Base-by-base conservation (phyloP, 306 rosid genomes). In the Trifolium repens region DNA sequence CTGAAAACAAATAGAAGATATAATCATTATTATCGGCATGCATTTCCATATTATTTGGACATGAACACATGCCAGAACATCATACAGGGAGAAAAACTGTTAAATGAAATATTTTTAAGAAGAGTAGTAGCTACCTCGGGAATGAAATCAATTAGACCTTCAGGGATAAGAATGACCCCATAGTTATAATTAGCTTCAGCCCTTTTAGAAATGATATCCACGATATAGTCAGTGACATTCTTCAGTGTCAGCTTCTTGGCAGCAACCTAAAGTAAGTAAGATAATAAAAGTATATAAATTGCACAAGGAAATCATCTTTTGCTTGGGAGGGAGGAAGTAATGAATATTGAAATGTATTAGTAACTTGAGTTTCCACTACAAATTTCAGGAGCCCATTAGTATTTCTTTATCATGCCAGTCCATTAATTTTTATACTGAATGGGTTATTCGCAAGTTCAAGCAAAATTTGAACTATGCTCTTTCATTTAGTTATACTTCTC, bases 131-230 rank as follows among this genome's bases (percentile, higher is more conserved):
- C 43, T 89, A 96, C 99, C 98, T 96, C 98, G 0, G 99, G 98
- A 81, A 96, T 96, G 87, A 96, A 96, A 87, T 96, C 99, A 84
- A 96, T 96, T 68, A 96, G 83, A 79, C 99, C 99, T 85, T 96
- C 99, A 37, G 99, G 99, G 75, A 96, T 75, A 70, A 96, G 99
- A 79, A 96, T 92, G 81, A 96, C 97, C 77, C 99, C 99, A 43
- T 96, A 96, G 81, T 92, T 96, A 86, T 89, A 92, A 80, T 90
- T 90, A 80, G 75, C 88, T 78, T 83, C 88, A n/a, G 92, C 84
- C 78, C 98, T 97, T 81, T 88, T 92, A 76, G 86, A 80, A 77
- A 96, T 75, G 78, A 96, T 80, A 86, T 89, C 83, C 4, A 92
- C 99, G 44, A 96, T 89, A 83, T 89, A 84, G 83, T 96, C 98